Base-by-base conservation (phyloP, 176 grass and related monocot genomes). In the Cymbopogon citratus region DNA sequence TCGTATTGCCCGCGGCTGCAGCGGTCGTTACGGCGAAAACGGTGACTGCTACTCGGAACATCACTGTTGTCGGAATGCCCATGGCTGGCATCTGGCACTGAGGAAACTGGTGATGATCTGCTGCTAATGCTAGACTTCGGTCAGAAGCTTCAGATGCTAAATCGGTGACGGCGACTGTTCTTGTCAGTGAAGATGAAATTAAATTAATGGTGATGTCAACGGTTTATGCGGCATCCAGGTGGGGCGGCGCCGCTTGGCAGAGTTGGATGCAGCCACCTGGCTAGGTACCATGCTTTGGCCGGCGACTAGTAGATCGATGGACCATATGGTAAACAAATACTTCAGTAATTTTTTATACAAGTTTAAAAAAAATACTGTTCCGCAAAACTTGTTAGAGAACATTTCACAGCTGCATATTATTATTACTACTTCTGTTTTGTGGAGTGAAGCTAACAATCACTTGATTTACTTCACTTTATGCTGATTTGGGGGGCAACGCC, bases 271-370 rank as follows among this genome's bases (percentile, higher is more conserved):
- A 52, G 76, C 38, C 65, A 71, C 52, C 52, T 82, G 44, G 66
- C 26, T 9, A 26, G 45, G 14, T 12, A 34, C 34, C 31, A 15
- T n/a, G 28, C 56, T 18, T 54, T 86, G 75, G 81, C 16, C 69
- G 69, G 86, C 80, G 69, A n/a, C 51, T 11, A 36, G 60, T 11
- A 36, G 60, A 84, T 87, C 78, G 40, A 31, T 7, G 63, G 11
- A 51, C 48, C n/a, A n/a, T 18, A 2, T 16, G 48, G 48, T 19
- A 51, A 51, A 33, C 1, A 2, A 51, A 51, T 51, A 51, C 16
- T 18, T 7, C 44, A 46, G 13, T 46, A 72, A 71, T 15, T 79
- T n/a, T n/a, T n/a, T n/a, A n/a, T n/a, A 33, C 3, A 33, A 33
- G 31, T 33, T 33, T 2, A 33, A 33, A 33, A 33, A 33, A 33